Percentiles rank a stretch among this genome's conserved stretches.
Conservation (phyloP, 768 basidiomycete genomes). For the Amanita inopinata region DNA sequence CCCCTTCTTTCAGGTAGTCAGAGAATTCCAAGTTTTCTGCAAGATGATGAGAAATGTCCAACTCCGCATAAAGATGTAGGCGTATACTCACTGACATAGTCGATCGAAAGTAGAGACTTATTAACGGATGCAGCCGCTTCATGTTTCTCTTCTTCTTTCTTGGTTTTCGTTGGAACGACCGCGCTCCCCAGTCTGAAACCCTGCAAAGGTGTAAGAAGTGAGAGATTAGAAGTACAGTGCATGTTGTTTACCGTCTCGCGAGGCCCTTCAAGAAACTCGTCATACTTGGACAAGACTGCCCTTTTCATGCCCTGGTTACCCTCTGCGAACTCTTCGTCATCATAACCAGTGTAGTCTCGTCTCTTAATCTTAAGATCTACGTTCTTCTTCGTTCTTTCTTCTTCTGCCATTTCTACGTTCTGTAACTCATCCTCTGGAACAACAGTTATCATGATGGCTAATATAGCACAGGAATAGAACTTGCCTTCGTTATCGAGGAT, state of each 20-base stretch:
- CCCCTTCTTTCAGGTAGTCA: constrained; percentile 91
- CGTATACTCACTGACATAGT: constrained; percentile 72
- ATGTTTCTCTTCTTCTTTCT: constrained; percentile 36
- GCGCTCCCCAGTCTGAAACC: constrained; percentile 82
- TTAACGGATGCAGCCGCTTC: constrained; percentile 58
- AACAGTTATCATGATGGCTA: background rate
- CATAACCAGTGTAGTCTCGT: constrained; percentile 87
- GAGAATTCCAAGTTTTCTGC: constrained; percentile 74
- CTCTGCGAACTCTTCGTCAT: constrained; percentile 86
- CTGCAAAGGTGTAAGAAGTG: constrained; percentile 27
- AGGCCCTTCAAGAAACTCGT: constrained; percentile 75
- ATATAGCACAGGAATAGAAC: constrained; percentile 10
- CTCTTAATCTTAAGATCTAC: constrained; percentile 82
- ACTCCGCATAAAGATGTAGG: background rate
- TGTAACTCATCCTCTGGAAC: constrained; percentile 90
- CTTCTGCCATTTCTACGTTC: constrained; percentile 91
- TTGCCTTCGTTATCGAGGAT: constrained; percentile 92
- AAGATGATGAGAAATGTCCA: constrained; percentile 11
- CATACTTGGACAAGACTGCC: constrained; percentile 84
- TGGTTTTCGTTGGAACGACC: constrained; percentile 27
- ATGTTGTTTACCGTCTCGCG: constrained; percentile 48
- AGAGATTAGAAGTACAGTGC: background rate
- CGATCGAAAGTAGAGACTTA: constrained; percentile 73
- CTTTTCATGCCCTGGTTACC: constrained; percentile 74
- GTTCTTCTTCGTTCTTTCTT: constrained; percentile 69